phyloP scores from a whole-genome alignment of 176 grass and related monocot genomes.

The Leersia perrieri region DNA sequence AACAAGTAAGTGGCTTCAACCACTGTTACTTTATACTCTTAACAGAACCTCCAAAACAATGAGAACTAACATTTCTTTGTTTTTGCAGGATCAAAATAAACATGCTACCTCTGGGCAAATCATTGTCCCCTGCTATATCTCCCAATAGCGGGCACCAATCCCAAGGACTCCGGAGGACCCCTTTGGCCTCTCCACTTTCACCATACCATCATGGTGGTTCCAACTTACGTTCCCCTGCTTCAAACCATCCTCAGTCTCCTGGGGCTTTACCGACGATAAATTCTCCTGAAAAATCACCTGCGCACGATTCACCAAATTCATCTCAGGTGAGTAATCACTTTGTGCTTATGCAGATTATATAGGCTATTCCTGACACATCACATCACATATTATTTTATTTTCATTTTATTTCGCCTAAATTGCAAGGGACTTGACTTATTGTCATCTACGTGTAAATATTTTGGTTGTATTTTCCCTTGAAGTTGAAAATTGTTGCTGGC shows the following conservation, averaged over 20 bases:
- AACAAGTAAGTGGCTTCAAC: slow-evolving; percentile 71
- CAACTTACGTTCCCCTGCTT: slow-evolving; percentile 47
- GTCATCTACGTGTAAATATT: neutral
- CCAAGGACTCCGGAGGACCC: slow-evolving; percentile 52
- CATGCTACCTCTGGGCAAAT: slow-evolving; percentile 80
- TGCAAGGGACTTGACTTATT: neutral
- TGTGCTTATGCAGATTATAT: neutral
- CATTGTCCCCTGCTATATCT: slow-evolving; percentile 55
- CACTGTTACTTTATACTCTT: neutral
- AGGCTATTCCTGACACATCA: neutral
- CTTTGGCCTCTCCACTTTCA: slow-evolving; percentile 66
- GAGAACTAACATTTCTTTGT: slow-evolving; percentile 13
- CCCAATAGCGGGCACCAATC: slow-evolving; percentile 41
- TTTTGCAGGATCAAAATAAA: slow-evolving; percentile 94
- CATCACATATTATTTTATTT: neutral
- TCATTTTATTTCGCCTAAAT: neutral
- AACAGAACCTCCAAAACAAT: slow-evolving; percentile 1
- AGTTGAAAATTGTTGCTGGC: neutral
- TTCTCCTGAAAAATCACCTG: slow-evolving; percentile 58
- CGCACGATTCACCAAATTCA: slow-evolving; percentile 31
- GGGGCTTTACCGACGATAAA: slow-evolving; percentile 34
- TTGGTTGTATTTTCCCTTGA: neutral
- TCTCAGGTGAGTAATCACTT: slow-evolving; percentile 32
- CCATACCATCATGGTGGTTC: slow-evolving; percentile 49
- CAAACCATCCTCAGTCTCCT: slow-evolving; percentile 42